phyloP scores from a whole-genome alignment of 1,284 basidiomycete genomes.

The Trametes sp. region DNA sequence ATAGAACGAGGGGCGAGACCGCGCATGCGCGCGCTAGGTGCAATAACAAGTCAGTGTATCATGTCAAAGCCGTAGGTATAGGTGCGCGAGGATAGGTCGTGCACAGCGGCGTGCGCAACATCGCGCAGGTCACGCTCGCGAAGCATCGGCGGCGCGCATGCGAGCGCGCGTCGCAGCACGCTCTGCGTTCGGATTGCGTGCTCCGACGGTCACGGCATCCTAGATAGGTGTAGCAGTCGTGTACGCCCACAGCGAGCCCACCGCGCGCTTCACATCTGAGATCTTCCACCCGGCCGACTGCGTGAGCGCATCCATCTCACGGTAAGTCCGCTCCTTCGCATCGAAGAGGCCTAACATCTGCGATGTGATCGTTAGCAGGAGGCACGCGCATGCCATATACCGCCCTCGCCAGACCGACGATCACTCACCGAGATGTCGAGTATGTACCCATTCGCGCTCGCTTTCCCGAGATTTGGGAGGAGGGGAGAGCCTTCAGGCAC shows the following conservation, averaged over 20 bases:
- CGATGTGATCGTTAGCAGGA: background rate
- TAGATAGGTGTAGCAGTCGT: too few relatives aligned
- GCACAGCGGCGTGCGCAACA: background rate
- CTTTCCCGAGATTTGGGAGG: constrained; percentile 73
- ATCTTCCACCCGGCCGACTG: constrained; percentile 73
- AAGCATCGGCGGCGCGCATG: background rate
- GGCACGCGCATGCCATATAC: too few relatives aligned
- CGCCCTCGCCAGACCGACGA: too few relatives aligned
- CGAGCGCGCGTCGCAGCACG: background rate
- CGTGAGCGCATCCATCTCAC: constrained; percentile 63
- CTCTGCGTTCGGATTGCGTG: background rate
- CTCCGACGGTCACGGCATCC: background rate
- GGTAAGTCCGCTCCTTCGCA: constrained; percentile 62
- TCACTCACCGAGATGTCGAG: constrained; percentile 74
- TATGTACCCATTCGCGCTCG: constrained; percentile 73
- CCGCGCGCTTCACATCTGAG: constrained; percentile 60
- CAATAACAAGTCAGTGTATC: background rate
- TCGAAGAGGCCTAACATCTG: background rate
- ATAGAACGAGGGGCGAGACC: background rate
- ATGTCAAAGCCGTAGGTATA: background rate
- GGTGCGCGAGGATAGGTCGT: constrained; percentile 3
- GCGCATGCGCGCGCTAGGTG: background rate
- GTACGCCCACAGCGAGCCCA: constrained; percentile 65
- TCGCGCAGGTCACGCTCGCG: background rate
- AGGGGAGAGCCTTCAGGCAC: constrained; percentile 48